Evolutionary conservation across 352 stramenopile species (phyloP).

Genomic region (Globisporangium carolinianum): DNA sequence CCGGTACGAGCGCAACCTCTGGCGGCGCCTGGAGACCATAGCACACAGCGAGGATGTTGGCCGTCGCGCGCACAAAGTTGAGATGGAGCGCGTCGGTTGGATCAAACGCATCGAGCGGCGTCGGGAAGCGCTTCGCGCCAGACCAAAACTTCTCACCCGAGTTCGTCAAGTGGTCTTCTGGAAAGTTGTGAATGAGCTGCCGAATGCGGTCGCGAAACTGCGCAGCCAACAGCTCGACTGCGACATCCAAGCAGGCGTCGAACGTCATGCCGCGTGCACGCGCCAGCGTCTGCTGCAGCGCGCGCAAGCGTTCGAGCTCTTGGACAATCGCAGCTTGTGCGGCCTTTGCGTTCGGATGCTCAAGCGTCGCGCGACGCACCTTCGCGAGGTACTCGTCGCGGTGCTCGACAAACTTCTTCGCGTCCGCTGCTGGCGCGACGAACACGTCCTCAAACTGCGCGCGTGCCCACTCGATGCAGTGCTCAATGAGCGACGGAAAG

Average conservation of each 20-base stretch:
- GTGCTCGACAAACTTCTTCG: slow-evolving; percentile 82
- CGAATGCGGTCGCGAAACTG: slow-evolving; percentile 87
- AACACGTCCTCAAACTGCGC: slow-evolving; percentile 85
- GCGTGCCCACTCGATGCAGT: slow-evolving; percentile 99
- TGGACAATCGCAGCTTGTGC: slow-evolving; percentile 59
- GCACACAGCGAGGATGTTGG: slow-evolving; percentile 77
- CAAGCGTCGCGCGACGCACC: slow-evolving; percentile 56
- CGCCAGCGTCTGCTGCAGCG: slow-evolving; percentile 45
- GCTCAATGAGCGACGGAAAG: slow-evolving; percentile 93
- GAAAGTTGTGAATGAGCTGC: slow-evolving; percentile 82
- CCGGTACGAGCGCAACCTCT: slow-evolving; percentile 55
- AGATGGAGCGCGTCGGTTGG: slow-evolving; percentile 55
- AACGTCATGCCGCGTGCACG: slow-evolving; percentile 53
- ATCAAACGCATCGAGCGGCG: slow-evolving; percentile 57
- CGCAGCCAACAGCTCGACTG: slow-evolving; percentile 69
- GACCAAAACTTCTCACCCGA: slow-evolving; percentile 83
- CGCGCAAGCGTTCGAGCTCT: slow-evolving; percentile 62
- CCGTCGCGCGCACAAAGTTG: slow-evolving; percentile 72
- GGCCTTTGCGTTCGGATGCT: slow-evolving; percentile 70
- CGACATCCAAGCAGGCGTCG: slow-evolving; percentile 61
- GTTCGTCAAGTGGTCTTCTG: slow-evolving; percentile 78
- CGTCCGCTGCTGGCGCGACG: slow-evolving; percentile 70
- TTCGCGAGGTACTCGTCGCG: slow-evolving; percentile 69
- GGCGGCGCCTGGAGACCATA: slow-evolving; percentile 66
- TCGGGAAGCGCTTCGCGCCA: slow-evolving; percentile 77